phyloP scores from a whole-genome alignment of 768 basidiomycete species.

The Pisolithus orientalis region DNA sequence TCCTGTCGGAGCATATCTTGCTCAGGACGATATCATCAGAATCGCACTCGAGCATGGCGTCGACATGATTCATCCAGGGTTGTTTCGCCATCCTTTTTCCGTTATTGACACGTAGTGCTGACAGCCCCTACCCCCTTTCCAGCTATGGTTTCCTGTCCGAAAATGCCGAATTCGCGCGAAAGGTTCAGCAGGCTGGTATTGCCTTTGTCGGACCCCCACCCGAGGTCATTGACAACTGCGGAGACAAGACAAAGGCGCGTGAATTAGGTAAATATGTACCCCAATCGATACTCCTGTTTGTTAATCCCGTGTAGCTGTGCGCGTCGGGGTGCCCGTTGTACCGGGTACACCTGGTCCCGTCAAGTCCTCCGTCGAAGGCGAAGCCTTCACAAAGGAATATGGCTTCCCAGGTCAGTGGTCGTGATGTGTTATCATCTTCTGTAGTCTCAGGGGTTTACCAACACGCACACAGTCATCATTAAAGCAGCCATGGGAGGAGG shows the following conservation, averaged over 20 bases:
- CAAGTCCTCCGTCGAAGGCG: conserved; percentile 68
- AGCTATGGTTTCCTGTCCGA: conserved; percentile 98
- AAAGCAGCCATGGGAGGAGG: conserved; percentile 99
- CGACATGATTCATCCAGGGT: conserved; percentile 99
- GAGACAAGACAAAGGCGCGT: conserved; percentile 98
- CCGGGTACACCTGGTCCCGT: conserved; percentile 98
- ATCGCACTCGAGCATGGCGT: conserved; percentile 98
- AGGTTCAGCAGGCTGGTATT: conserved; percentile 96
- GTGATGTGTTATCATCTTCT: background rate
- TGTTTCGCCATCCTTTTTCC: conserved; percentile 12
- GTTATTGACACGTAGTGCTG: background rate
- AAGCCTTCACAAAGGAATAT: conserved; percentile 88
- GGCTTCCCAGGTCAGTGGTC: conserved; percentile 78
- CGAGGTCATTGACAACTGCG: conserved; percentile 93
- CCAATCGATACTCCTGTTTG: conserved; percentile 4
- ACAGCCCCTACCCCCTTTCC: background rate
- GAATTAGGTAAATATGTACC: conserved; percentile 53
- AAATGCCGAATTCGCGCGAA: conserved; percentile 94
- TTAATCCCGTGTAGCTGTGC: conserved; percentile 53
- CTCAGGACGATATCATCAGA: conserved; percentile 95
- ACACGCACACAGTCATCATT: conserved; percentile 72
- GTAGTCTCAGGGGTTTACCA: conserved; percentile 1
- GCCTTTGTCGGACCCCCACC: conserved; percentile 95
- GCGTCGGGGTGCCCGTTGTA: conserved; percentile 90
- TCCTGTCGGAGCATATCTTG: conserved; percentile 94